Evolutionary conservation across 768 basidiomycete species (phyloP), one percentile per base, ranked within the genome.

Genomic region (Kwoniella botswanensis): DNA sequence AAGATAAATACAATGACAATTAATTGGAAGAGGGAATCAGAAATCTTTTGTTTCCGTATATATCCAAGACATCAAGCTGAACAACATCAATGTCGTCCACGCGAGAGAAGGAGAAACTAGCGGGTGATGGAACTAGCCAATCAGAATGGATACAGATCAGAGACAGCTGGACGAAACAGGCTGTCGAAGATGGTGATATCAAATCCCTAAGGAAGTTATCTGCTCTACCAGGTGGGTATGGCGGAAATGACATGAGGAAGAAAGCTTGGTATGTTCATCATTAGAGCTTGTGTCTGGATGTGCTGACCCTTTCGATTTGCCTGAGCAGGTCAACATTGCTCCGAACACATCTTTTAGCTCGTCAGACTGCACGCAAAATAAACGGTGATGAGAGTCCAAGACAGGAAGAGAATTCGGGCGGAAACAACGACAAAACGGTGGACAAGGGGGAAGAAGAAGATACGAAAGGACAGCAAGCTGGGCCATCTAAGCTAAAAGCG

Each of bases 171-270:
- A 76, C 83, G 26, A 50, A 70, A 29, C 65, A 69, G 59, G 84
- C 84, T 1, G 61, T 81, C 4, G 70, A 72, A 1, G 61, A 72
- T 22, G 26, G 70, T 3, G 82, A 84, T 62, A 22, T 79, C 4
- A 60, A 46, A 2, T 46, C 60, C 2, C 72, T 85, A 7, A 54
- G 82, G 21, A 44, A 57, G 29, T 70, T 84, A 21, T 80, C 84
- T 0, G 71, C 71, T 1, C 74, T 81, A 22, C 72, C 77, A 2
- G 83, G 82, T 2, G 85, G 85, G 0, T 85, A 82, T 68, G 80
- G 82, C 15, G 66, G 72, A 13, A 66, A 79, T 35, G 79, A 75
- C 42, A 73, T 83, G 53, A 65, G 85, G 43, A 57, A 75, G 24
- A 67, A 65, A 29, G 82, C 76, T 41, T 85, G 85, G 84, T 82